Percentiles rank a stretch among this genome's conserved stretches.
Conservation (phyloP, 352 stramenopile species). For the Globisporangium nodosum region DNA sequence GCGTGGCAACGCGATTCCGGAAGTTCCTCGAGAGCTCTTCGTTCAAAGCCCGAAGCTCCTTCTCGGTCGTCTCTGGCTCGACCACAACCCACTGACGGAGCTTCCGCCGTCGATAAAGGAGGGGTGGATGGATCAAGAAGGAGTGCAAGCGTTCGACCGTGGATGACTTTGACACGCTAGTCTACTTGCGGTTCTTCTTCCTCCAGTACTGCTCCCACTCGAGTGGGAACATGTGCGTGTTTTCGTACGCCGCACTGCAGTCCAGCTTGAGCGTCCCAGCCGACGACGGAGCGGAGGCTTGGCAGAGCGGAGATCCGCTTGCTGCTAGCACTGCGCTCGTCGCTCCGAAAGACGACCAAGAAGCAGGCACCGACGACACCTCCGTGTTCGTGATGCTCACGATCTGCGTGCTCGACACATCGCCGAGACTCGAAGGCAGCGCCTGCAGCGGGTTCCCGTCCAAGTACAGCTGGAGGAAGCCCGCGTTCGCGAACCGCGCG, state of each 20-base stretch:
- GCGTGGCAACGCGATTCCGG: not conserved
- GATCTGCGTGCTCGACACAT: constrained; percentile 1
- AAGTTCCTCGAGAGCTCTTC: constrained; percentile 6
- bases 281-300: not conserved
- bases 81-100: not conserved
- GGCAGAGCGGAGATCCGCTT: not conserved
- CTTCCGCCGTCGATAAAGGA: not conserved
- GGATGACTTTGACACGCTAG: not conserved
- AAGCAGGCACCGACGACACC: not conserved
- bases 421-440: constrained; percentile 4
- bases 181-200: not conserved
- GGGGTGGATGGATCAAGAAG: too few species aligned
- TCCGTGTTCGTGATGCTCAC: constrained; percentile 1
- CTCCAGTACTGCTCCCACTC: constrained; percentile 4
- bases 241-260: not conserved
- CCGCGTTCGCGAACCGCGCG: not conserved
- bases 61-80: constrained; percentile 3
- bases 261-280: not conserved
- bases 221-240: constrained; percentile 1
- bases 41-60: not conserved
- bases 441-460: constrained; percentile 4
- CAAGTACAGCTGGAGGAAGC: constrained; percentile 7
- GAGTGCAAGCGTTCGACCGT: too few species aligned
- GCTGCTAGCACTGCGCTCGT: not conserved
- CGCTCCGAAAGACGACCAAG: not conserved